phyloP scores from a whole-genome alignment of 2,329 filamentous ascomycete genomes.

The Penicillium corylophilum region DNA sequence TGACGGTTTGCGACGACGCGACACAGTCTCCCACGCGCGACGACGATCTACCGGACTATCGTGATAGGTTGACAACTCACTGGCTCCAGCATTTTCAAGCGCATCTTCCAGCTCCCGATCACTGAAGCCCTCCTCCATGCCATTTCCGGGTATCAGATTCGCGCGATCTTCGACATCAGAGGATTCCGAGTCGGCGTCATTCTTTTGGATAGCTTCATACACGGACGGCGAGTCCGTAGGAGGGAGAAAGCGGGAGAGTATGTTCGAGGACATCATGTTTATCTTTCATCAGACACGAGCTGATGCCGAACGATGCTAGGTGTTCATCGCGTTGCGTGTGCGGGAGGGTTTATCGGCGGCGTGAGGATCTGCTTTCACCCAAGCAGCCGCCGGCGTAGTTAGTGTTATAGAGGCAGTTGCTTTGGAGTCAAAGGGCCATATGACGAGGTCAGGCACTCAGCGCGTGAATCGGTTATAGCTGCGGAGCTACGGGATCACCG shows the following conservation, averaged over 20 bases:
- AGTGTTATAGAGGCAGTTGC: not conserved
- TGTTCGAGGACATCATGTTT: slow-evolving; percentile 45
- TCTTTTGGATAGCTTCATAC: slow-evolving; percentile 48
- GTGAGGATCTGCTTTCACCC: slow-evolving; percentile 2
- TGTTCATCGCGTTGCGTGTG: slow-evolving; percentile 15
- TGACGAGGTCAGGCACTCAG: not conserved
- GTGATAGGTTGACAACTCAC: slow-evolving; percentile 48
- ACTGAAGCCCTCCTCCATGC: slow-evolving; percentile 51
- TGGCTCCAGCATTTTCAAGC: slow-evolving; percentile 52
- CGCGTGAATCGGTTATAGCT: not conserved
- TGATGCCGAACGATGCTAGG: slow-evolving; percentile 1
- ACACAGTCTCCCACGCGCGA: slow-evolving; percentile 24
- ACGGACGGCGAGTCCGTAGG: slow-evolving; percentile 51
- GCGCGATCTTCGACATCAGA: slow-evolving; percentile 48
- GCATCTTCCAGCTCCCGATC: slow-evolving; percentile 59
- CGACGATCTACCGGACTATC: slow-evolving; percentile 39
- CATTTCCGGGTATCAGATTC: slow-evolving; percentile 51
- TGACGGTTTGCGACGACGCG: slow-evolving; percentile 28
- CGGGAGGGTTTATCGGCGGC: slow-evolving; percentile 5
- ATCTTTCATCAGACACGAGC: slow-evolving; percentile 22
- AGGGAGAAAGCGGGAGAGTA: slow-evolving; percentile 47
- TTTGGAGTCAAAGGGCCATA: not conserved
- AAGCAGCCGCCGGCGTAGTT: not conserved
- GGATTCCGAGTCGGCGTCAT: slow-evolving; percentile 46
- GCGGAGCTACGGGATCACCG: not conserved